A percentile compares a stretch with the other conserved stretches of the same genome.
Evolutionary conservation across 73 alveolate genomes (phyloP).

Genomic region (Paramecium sonneborni): DNA sequence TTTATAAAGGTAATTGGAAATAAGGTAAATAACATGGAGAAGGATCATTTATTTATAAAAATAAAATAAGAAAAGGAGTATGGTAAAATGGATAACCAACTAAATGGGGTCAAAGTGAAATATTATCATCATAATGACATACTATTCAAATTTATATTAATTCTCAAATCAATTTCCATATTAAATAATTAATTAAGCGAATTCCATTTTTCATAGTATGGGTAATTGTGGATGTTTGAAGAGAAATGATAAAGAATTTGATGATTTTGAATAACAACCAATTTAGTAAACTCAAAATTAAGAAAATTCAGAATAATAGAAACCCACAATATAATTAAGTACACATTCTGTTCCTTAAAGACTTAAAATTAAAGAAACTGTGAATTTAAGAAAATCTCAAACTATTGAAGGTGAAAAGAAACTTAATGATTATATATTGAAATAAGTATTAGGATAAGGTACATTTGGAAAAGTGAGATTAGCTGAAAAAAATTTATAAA

Average conservation of each 20-base stretch:
- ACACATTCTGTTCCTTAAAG: conserved; percentile 19
- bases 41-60: conserved; percentile 41
- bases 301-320: background rate
- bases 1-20: conserved; percentile 59
- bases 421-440: conserved; percentile 46
- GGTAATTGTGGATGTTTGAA: background rate
- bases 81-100: conserved; percentile 55
- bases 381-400: background rate
- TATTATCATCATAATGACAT: background rate
- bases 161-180: background rate
- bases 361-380: background rate
- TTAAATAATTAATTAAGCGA: background rate
- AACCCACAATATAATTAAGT: too few relatives aligned
- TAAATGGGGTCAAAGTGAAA: conserved; percentile 23
- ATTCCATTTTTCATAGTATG: background rate
- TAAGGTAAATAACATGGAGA: conserved; percentile 62
- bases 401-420: conserved; percentile 48
- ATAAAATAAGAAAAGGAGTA: conserved; percentile 34
- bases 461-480: conserved; percentile 63
- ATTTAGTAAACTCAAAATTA: background rate
- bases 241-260: conserved; percentile 2
- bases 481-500: conserved; percentile 47
- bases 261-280: background rate
- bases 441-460: conserved; percentile 58
- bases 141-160: background rate